phyloP scores from a whole-genome alignment of 2,329 filamentous ascomycete genomes.

The Colletotrichum tropicale region DNA sequence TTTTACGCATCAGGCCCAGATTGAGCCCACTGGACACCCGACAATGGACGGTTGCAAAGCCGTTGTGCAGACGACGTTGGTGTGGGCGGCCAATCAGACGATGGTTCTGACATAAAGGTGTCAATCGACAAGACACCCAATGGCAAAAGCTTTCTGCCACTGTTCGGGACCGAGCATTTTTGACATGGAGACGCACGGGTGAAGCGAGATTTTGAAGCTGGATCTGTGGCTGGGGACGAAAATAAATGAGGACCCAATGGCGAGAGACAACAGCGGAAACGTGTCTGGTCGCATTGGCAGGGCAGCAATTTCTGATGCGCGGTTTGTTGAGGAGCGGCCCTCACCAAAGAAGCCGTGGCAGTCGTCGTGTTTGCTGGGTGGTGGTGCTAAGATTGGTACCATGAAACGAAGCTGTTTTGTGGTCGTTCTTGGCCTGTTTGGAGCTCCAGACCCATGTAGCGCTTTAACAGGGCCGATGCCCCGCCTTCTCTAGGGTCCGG shows the following conservation, averaged over 20 bases:
- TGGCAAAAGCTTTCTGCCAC: neutral
- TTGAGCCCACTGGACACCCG: slow-evolving; percentile 1
- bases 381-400: slow-evolving; percentile 2
- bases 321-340: slow-evolving; percentile 18
- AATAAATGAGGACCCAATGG: slow-evolving; percentile 10
- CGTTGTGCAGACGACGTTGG: neutral
- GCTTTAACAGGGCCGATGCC: slow-evolving; percentile 17
- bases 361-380: neutral
- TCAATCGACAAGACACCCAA: neutral
- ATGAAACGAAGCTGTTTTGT: slow-evolving; percentile 8
- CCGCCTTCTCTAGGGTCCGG: neutral
- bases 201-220: neutral
- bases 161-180: neutral
- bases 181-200: neutral
- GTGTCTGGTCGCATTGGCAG: slow-evolving; percentile 11
- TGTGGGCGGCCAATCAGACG: slow-evolving; percentile 10
- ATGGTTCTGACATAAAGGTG: neutral
- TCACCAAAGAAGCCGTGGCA: slow-evolving; percentile 9
- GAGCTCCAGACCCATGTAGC: neutral
- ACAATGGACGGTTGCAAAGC: neutral
- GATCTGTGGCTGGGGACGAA: neutral
- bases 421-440: neutral
- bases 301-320: slow-evolving; percentile 8
- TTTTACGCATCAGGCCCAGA: slow-evolving; percentile 13
- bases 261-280: slow-evolving; percentile 5